These are phyloP conservation scores for Monosporozyma yasuniensis DNA, from an alignment of 805 yeast genomes.

Conservation along the genomic window DNA sequence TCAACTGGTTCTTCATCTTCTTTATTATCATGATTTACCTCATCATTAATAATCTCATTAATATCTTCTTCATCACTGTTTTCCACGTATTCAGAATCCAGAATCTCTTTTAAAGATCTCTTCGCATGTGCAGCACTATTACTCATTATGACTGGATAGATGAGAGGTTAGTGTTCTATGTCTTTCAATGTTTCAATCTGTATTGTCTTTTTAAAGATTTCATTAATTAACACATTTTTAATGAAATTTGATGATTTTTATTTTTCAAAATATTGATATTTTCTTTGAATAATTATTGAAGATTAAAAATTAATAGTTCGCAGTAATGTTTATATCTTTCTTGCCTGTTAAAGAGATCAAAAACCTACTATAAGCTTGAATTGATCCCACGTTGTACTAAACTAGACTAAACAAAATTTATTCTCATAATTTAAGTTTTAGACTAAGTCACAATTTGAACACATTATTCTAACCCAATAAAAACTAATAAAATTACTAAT, in stretches of 20 bases:
- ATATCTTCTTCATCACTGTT: conserved; percentile 24
- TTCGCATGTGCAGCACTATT: conserved; percentile 6
- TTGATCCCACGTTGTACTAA: too few relatives aligned
- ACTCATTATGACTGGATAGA: conserved; percentile 8
- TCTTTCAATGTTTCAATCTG: not conserved
- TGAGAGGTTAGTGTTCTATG: not conserved
- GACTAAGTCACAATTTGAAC: too few relatives aligned
- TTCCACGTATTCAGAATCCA: conserved; percentile 32
- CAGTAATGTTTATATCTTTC: too few relatives aligned
- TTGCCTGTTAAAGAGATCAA: too few relatives aligned
- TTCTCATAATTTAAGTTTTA: too few relatives aligned
- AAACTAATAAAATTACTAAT: too few relatives aligned
- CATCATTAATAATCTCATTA: not conserved
- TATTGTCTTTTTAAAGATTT: not conserved
- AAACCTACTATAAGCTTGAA: too few relatives aligned
- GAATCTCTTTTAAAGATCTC: conserved; percentile 31
- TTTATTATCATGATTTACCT: conserved; percentile 12
- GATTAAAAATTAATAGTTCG: not conserved
- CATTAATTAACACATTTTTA: not conserved
- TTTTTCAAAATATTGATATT: not conserved
- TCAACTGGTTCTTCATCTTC: conserved; percentile 27
- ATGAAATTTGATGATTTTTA: not conserved
- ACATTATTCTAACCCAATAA: too few relatives aligned
- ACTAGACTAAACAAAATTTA: too few relatives aligned
- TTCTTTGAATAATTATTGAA: not conserved